A percentile compares a stretch with the other conserved stretches of the same genome.
Evolutionary conservation across 1,284 basidiomycete species (phyloP).

Genomic region (Singerocomus inundabilis): DNA sequence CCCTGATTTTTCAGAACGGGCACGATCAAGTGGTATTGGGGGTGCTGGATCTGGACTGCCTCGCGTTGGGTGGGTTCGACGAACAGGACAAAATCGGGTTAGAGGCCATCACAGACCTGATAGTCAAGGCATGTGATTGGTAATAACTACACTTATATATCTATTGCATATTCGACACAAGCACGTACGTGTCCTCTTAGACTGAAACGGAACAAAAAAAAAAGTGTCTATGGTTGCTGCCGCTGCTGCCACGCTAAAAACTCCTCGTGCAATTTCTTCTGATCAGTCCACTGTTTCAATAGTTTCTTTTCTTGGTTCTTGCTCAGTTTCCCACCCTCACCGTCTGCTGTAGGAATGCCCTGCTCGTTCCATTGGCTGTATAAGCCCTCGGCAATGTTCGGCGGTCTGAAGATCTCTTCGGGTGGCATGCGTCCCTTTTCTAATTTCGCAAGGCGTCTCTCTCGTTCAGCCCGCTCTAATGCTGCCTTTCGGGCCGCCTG

Average conservation of each 20-base stretch:
- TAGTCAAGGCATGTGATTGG: conserved; percentile 62
- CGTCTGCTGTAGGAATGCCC: conserved; percentile 85
- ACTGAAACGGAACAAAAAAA: neutral
- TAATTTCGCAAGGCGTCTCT: conserved; percentile 79
- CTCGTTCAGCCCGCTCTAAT: conserved; percentile 66
- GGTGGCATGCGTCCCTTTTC: conserved; percentile 83
- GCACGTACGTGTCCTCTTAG: neutral
- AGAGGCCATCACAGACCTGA: conserved; percentile 62
- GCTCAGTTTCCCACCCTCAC: conserved; percentile 80
- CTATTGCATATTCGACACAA: conserved; percentile 11
- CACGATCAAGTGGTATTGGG: conserved; percentile 52
- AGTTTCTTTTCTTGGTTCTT: conserved; percentile 84
- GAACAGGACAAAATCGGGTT: conserved; percentile 72
- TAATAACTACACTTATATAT: conserved; percentile 31
- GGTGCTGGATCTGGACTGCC: conserved; percentile 84
- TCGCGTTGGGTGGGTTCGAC: conserved; percentile 68
- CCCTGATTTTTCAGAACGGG: conserved; percentile 50
- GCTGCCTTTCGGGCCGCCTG: conserved; percentile 84
- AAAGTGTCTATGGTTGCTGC: conserved; percentile 14
- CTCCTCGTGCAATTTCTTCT: conserved; percentile 79
- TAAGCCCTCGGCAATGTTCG: conserved; percentile 64
- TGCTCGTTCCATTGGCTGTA: conserved; percentile 83
- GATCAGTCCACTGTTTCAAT: conserved; percentile 74
- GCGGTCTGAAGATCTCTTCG: conserved; percentile 81
- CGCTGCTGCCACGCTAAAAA: conserved; percentile 65